Evolutionary conservation across 1,139 yeast genomes (phyloP), one percentile per base, ranked within the genome.

Genomic region (Hyphopichia khmerensis): DNA sequence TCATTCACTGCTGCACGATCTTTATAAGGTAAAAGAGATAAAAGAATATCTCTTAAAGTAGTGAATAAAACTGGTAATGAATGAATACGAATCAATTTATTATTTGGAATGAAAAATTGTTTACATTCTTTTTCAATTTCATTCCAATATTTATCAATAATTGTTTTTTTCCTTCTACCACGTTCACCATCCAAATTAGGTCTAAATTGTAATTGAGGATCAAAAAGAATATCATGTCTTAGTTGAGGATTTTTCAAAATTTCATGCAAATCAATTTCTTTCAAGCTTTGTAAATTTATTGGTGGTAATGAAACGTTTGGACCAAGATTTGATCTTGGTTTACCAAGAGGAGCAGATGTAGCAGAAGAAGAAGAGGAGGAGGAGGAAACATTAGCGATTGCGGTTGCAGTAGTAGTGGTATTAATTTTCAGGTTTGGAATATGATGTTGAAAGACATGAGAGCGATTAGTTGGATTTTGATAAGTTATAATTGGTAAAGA

Each of bases 101-200:
- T 60, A 26, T 26, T 26, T 26, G 29, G 33, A 32, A 42, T 45
- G 47, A 72, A 75, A 50, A 70, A 72, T 51, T 69, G 75, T 41
- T 53, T 58, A 48, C 82, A 77, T 62, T 89, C 96, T 41, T 65
- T 65, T 49, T 79, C 82, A 40, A 91, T 82, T 51, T 85, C 86
- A 41, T 69, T 68, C 98, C 98, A 91, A 64, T 90, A 89, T 55
- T 78, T 82, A 56, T 87, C 95, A 39, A 90, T 84, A 36, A 84
- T 72, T 43, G 77, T 66, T 61, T 84, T 84, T 73, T 89, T 88
- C 48, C 90, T 76, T 52, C 82, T 75, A 32, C 96, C 96, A 43
- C 96, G 72, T 64, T 88, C 96, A 40, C 96, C 96, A 62, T 90
- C 96, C 52, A 89, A 69, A 60, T 91, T 87, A 34, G 97, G 96